Base-by-base conservation (phyloP, 495 filamentous ascomycete genomes). In the Penicillium steckii region DNA sequence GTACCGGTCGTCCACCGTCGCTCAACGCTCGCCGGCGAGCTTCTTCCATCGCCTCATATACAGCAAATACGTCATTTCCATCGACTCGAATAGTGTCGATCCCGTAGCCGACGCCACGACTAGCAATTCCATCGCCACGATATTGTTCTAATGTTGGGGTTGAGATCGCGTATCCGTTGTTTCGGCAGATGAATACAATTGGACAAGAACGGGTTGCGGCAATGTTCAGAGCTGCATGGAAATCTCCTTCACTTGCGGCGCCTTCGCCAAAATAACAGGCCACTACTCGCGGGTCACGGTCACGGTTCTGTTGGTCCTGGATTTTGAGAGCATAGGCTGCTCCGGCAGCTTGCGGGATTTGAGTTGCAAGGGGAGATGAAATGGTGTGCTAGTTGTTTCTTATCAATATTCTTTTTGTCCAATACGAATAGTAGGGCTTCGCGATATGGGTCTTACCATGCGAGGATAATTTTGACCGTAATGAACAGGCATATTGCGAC, bases 401-500 rank as follows among this genome's bases (percentile, higher is more conserved):
- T 21, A 13, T 23, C 10, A 13, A 24, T 37, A 1, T 27, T 27
- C 26, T 27, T 27, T 10, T 4, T 4, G 26, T 4, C 26, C 10
- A 17, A 18, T 13, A 6, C 3, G n/a, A 8, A 15, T 37, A 17
- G n/a, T 37, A 7, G 13, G 0, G 15, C 4, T 5, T 15, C 7
- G 4, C 0, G 33, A 5, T 37, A 17, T 37, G 15, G 38, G 26
- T 70, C 80, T 64, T 60, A 94, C 89, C 52, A 92, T 89, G 59
- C 95, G 89, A 21, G 92, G 75, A 58, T 88, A 84, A 26, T 77
- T 80, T 61, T 89, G 90, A 22, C 91, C 94, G 54, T 97, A 99
- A 59, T 99, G 94, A 15, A 97, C 90, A 9, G 94, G 95, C 94
- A 99, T 99, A 62, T 96, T 97, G 48, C 94, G 85, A 4, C 95